These are phyloP conservation scores for Apiotrichum laibachii DNA, from an alignment of 1,284 basidiomycete genomes.

Conservation along the genomic window DNA sequence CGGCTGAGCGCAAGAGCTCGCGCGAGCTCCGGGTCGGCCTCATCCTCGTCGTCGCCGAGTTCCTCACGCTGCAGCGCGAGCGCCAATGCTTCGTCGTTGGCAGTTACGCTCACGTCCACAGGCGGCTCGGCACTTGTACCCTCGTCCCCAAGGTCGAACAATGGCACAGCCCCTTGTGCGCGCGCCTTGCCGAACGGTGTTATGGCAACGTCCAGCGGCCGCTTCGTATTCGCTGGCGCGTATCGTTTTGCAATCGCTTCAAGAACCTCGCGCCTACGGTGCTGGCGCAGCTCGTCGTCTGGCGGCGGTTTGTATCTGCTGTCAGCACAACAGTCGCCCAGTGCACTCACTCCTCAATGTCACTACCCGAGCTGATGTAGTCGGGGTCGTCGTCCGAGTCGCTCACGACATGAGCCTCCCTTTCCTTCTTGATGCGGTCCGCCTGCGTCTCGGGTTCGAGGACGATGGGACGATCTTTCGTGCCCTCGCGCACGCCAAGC, in stretches of 20 bases:
- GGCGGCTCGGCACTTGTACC: too few relatives aligned
- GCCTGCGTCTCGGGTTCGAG: constrained; percentile 53
- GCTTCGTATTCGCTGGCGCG: constrained; percentile 49
- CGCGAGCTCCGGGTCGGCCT: constrained; percentile 39
- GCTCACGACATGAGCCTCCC: constrained; percentile 21
- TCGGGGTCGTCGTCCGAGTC: constrained; percentile 38
- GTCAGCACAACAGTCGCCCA: background rate
- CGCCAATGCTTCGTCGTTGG: constrained; percentile 48
- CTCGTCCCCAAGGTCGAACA: constrained; percentile 60
- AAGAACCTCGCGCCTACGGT: constrained; percentile 65
- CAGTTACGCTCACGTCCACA: constrained; percentile 15
- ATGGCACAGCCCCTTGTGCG: constrained; percentile 45
- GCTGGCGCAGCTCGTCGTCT: constrained; percentile 68
- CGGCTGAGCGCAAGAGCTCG: constrained; percentile 30
- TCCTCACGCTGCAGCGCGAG: constrained; percentile 48
- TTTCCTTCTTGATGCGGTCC: constrained; percentile 17
- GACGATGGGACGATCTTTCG: constrained; percentile 77
- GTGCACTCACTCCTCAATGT: constrained; percentile 12
- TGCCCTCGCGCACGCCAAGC: constrained; percentile 78
- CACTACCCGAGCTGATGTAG: constrained; percentile 1
- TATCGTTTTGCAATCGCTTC: constrained; percentile 63
- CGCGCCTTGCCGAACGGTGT: constrained; percentile 38
- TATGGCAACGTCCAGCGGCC: constrained; percentile 35
- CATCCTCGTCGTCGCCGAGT: constrained; percentile 45
- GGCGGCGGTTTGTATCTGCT: constrained; percentile 16